A percentile compares a stretch with the other conserved stretches of the same genome.
Conservation (phyloP, 1,139 yeast species). For the Saccharomyces hybrid region DNA sequence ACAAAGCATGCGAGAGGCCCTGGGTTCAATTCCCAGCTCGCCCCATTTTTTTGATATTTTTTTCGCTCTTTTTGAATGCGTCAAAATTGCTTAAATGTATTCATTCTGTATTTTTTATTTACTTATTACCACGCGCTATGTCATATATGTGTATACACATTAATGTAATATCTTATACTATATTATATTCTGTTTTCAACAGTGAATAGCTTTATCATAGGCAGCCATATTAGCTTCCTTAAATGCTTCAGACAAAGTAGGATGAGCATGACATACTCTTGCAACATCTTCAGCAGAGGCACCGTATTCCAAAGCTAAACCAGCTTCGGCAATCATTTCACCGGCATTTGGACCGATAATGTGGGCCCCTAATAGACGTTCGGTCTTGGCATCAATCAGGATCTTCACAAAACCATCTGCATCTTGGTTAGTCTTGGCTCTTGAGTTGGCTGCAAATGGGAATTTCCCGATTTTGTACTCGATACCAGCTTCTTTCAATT, state of each 20-base stretch:
- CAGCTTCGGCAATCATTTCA: constrained; percentile 99
- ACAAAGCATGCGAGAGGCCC: constrained; percentile 9
- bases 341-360: constrained; percentile 98
- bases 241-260: constrained; percentile 95
- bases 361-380: constrained; percentile 92
- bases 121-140: neutral
- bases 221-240: constrained; percentile 96
- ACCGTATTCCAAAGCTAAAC: constrained; percentile 96
- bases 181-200: constrained; percentile 35
- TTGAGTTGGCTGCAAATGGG: constrained; percentile 97
- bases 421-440: constrained; percentile 97
- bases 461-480: constrained; percentile 91
- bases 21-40: constrained; percentile 10
- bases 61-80: neutral
- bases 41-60: constrained; percentile 4
- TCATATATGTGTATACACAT: neutral
- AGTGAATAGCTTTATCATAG: constrained; percentile 82
- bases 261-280: constrained; percentile 97
- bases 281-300: constrained; percentile 97
- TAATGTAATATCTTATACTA: constrained; percentile 2
- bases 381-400: constrained; percentile 93
- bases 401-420: constrained; percentile 97
- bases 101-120: neutral
- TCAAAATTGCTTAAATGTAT: neutral
- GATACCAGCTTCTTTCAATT: constrained; percentile 88